Evolutionary conservation across 805 yeast genomes (phyloP), one percentile per base, ranked within the genome.

Genomic region (Pichia pseudocactophila): DNA sequence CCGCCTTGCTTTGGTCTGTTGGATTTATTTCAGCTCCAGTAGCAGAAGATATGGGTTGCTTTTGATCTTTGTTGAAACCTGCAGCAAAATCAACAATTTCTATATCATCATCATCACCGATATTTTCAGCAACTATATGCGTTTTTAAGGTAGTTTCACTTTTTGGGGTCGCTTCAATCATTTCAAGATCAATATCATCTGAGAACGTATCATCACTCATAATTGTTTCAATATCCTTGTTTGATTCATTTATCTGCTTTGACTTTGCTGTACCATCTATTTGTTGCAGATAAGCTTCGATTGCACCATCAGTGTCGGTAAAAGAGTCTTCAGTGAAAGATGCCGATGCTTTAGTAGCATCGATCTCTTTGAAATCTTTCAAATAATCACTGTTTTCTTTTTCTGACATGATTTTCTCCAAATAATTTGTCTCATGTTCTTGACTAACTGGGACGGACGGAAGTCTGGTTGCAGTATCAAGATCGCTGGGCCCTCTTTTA

Each of bases 391-490:
- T 4, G 10, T 7, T 15, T 9, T 35, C 17, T 6, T 16, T 35
- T 17, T 25, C 30, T 15, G 30, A 9, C n/a, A n/a, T 35, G 8
- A 22, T 22, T 22, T 22, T 30, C 9, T 30, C 33, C 17, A 30
- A n/a, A 30, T n/a, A 30, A 30, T 30, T 5, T 7, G 33, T 30
- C 8, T 22, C 25, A 8, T 22, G 25, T 22, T 22, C 25, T 22
- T 28, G 15, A 28, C 10, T 39, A 4, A 12, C 18, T 11, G 45
- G 45, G 30, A 42, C 33, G 3, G n/a, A 16, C 5, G 42, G 42
- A 1, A 38, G 16, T 18, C 19, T 13, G 11, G 42, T 42, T 19
- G 34, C 20, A 10, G 16, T 11, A 18, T 42, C 45, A 26, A 38
- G 7, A 13, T 19, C 4, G 35, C 45, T 42, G 2, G 20, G 11